Base-by-base conservation (phyloP, 306 rosid genomes). In the Fragaria ananassa region DNA sequence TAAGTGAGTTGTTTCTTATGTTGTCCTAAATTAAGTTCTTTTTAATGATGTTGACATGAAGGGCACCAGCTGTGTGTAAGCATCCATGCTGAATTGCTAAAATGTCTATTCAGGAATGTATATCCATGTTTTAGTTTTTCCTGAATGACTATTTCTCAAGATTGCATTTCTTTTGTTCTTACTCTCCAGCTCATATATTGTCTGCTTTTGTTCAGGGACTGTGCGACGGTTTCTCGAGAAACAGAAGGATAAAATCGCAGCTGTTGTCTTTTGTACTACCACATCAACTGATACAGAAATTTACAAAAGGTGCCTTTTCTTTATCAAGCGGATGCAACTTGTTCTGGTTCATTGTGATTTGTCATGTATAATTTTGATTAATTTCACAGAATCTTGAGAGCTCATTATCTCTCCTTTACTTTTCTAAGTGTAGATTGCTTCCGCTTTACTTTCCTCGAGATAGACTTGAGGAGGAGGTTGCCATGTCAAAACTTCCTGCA, bases 381-480 rank as follows among this genome's bases (percentile, higher is more conserved):
- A 9, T 46, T 74, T 68, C 64, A 61, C 53, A 58, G 72, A 81
- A 60, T 19, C 37, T 17, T 73, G 74, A 82, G 61, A 51, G 17
- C 63, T 53, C 73, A 75, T 45, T 67, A 31, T 73, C 77, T 37
- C 68, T 65, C 58, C 47, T 74, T 76, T n/a, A 18, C 70, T 65
- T 74, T 72, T 63, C 56, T 39, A 65, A 46, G 74, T 81, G 76
- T 74, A 95, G 99, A 83, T 90, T 95, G 83, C 99, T 95, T 81
- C 97, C 99, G 2, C 96, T 95, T 65, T 95, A 95, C 84, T 95
- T 95, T 86, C 97, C 99, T 41, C 95, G 97, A 75, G 97, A 95
- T 87, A 89, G 85, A 74, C 97, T 92, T 9, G 99, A 95, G 77
- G 99, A 95, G 90, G 97, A 86, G 89, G 78, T 92, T 71, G 97